phyloP scores from a whole-genome alignment of 257 asterid species.

The Echium plantagineum region DNA sequence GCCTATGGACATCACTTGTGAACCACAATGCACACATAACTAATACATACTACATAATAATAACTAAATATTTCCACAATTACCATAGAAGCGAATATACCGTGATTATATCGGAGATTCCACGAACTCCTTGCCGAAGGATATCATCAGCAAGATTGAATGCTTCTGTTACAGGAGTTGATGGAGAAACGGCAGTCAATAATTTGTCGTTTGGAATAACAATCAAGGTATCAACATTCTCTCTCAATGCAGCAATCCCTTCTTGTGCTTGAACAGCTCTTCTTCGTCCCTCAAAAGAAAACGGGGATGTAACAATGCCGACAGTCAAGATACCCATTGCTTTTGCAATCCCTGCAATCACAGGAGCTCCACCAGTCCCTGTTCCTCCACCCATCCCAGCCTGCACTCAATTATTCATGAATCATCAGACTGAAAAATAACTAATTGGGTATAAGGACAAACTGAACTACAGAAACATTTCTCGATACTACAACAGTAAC shows the following conservation, averaged over 20 bases:
- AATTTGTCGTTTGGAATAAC: constrained; percentile 91
- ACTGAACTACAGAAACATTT: background rate
- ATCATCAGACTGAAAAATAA: constrained; percentile 3
- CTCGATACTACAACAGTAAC: background rate
- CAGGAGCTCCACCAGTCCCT: constrained; percentile 96
- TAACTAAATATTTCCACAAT: background rate
- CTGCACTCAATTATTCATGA: constrained; percentile 26
- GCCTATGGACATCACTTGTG: background rate
- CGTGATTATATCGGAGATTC: constrained; percentile 89
- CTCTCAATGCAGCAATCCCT: constrained; percentile 89
- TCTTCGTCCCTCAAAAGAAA: constrained; percentile 92
- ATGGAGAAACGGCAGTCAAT: constrained; percentile 78
- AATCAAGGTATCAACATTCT: constrained; percentile 87
- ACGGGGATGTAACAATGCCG: constrained; percentile 92
- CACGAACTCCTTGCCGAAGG: constrained; percentile 97
- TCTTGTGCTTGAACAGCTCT: constrained; percentile 96
- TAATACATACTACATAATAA: no score
- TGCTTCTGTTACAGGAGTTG: constrained; percentile 96
- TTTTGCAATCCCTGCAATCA: constrained; percentile 85
- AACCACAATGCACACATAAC: no score
- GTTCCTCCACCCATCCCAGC: constrained; percentile 99
- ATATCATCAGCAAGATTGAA: constrained; percentile 96
- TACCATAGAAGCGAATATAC: constrained; percentile 16
- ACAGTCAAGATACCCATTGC: constrained; percentile 94
- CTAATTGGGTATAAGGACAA: background rate